phyloP scores from a whole-genome alignment of 1,284 basidiomycete genomes.

The Fomitopsis betulina region DNA sequence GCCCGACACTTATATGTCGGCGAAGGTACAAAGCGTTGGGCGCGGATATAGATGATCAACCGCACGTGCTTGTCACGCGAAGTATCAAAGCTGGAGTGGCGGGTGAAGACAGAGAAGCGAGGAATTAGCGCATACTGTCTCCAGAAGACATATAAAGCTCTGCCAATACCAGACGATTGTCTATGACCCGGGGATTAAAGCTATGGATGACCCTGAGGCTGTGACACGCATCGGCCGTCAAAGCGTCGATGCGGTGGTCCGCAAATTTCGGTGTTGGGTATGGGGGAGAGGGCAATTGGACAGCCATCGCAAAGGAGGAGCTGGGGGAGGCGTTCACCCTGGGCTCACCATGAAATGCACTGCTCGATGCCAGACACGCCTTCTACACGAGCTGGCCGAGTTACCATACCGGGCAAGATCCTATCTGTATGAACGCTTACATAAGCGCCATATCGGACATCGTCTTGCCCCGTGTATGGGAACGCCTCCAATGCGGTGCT shows the following conservation, averaged over 20 bases:
- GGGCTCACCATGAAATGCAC: slow-evolving; percentile 25
- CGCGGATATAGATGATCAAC: slow-evolving; percentile 23
- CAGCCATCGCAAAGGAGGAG: slow-evolving; percentile 24
- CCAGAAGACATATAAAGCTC: slow-evolving; percentile 12
- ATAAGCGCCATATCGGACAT: slow-evolving; percentile 7
- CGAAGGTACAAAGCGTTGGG: slow-evolving; percentile 20
- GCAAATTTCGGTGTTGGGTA: slow-evolving; percentile 15
- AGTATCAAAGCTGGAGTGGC: slow-evolving; percentile 17
- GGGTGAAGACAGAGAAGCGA: slow-evolving; percentile 9
- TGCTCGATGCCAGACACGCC: slow-evolving; percentile 28
- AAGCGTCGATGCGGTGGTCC: slow-evolving; percentile 16
- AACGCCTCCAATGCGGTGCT: slow-evolving; percentile 1
- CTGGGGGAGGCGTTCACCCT: slow-evolving; percentile 22
- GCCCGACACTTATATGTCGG: slow-evolving; percentile 26
- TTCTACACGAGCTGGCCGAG: slow-evolving; percentile 20
- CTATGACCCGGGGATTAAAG: slow-evolving; percentile 19
- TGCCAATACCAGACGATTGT: slow-evolving; percentile 16
- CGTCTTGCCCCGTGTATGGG: slow-evolving; percentile 8
- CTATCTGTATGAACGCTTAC: background rate
- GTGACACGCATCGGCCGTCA: slow-evolving; percentile 7
- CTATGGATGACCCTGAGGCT: slow-evolving; percentile 16
- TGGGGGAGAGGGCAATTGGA: slow-evolving; percentile 13
- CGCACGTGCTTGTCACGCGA: slow-evolving; percentile 30
- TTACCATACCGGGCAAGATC: slow-evolving; percentile 5
- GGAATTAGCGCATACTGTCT: slow-evolving; percentile 16